Conservation (phyloP, 2,329 filamentous ascomycete species). For the Pestalotiopsis sp. region DNA sequence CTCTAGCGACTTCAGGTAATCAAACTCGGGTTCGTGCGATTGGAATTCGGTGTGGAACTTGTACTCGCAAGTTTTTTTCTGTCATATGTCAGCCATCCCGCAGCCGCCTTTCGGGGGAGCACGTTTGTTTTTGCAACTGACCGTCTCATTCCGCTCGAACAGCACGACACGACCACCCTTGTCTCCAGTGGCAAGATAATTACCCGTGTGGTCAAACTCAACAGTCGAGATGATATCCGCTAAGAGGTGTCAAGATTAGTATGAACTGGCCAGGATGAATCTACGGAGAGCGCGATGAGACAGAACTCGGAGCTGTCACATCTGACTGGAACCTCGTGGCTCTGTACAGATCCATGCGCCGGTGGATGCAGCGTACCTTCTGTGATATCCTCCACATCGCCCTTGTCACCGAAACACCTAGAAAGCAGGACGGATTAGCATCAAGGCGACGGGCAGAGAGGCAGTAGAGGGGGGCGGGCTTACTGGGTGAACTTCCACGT, state of each 20-base stretch:
- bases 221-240: constrained; percentile 92
- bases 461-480: constrained; percentile 36
- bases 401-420: constrained; percentile 99
- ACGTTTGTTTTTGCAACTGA: constrained; percentile 46
- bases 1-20: constrained; percentile 98
- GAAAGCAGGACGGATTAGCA: neutral
- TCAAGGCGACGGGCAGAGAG: constrained; percentile 15
- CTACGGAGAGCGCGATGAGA: neutral
- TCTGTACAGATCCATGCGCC: neutral
- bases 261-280: neutral
- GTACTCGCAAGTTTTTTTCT: constrained; percentile 99
- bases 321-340: neutral
- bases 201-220: constrained; percentile 88
- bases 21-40: constrained; percentile 98
- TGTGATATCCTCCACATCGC: constrained; percentile 98
- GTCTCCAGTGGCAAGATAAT: constrained; percentile 88
- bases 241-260: constrained; percentile 37
- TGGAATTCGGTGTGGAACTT: constrained; percentile 99
- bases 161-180: constrained; percentile 85
- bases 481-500: constrained; percentile 99
- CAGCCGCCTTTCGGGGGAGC: neutral
- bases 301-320: constrained; percentile 1
- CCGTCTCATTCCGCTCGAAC: constrained; percentile 94
- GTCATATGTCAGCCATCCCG: constrained; percentile 15
- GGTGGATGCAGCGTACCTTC: constrained; percentile 66